Evolutionary conservation across 2,329 filamentous ascomycete species (phyloP), one percentile per base, ranked within the genome.

Genomic region (Scedosporium apiospermum): DNA sequence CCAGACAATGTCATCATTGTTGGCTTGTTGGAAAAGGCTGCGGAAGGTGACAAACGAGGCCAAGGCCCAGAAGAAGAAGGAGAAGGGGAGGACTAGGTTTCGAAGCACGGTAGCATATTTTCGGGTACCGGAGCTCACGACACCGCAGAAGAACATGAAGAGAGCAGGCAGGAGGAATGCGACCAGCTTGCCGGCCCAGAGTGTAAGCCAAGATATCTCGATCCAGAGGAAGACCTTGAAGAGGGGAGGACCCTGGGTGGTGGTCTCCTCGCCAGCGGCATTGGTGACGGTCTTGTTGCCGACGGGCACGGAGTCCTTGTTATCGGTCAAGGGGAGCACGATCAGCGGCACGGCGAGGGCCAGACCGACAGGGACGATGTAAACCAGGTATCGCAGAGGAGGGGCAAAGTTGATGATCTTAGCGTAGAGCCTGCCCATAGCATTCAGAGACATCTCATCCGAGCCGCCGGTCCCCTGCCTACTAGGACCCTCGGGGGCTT

Each of bases 81-180:
- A 88, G 1, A 90, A 73, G 1, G 86, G 84, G 44, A 89, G 82
- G 69, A 87, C 85, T 46, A 90, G 76, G 63, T 85, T 84, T 63
- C 77, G 78, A 38, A 90, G 76, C 14, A 90, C 83, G 3, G 81
- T 81, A 55, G 86, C 86, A 68, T 90, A 90, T 72, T 90, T 90
- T 65, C 86, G 80, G 4, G 87, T 88, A 58, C 87, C 87, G 14
- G 84, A 82, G 71, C 85, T 88, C 70, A 90, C 82, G 34, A 90
- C 84, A 63, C 88, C 88, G 65, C 81, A 83, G 67, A 88, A 81
- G 69, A 88, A 87, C 79, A 89, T 86, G 73, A 90, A 90, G 61
- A 84, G 66, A 46, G 76, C 73, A 0, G 88, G 87, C 2, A 88
- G 69, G 16, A 82, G 70, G 71, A 84, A 84, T 14, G 87, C 83